These are phyloP conservation scores for Rosa lucieae DNA, from an alignment of 306 rosid species.

Conservation along the genomic window DNA sequence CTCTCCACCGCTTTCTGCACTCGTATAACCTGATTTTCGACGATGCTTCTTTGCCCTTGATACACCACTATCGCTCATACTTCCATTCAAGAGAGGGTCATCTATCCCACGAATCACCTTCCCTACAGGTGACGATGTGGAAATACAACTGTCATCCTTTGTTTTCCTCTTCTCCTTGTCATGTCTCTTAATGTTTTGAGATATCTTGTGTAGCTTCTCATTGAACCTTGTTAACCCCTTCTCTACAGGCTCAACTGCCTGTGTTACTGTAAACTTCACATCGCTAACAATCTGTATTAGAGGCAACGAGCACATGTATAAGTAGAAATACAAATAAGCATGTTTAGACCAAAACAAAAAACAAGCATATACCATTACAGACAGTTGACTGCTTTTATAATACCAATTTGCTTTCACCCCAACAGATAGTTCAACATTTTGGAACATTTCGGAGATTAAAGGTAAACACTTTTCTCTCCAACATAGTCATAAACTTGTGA, in stretches of 20 bases:
- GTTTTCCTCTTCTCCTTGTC: conserved; percentile 80
- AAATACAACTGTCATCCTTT: conserved; percentile 80
- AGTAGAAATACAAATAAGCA: not conserved
- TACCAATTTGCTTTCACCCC: not conserved
- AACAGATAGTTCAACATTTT: not conserved
- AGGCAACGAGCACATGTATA: conserved; percentile 20
- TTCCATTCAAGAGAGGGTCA: conserved; percentile 87
- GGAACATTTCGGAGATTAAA: not conserved
- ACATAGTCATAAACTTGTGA: not conserved
- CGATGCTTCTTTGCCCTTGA: conserved; percentile 78
- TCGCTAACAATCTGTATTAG: conserved; percentile 79
- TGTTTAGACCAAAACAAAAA: not conserved
- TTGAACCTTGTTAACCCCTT: conserved; percentile 88
- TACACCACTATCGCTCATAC: conserved; percentile 77
- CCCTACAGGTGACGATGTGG: conserved; percentile 47
- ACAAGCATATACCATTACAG: not conserved
- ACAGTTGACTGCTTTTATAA: not conserved
- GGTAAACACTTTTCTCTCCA: not conserved
- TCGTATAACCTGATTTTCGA: conserved; percentile 62
- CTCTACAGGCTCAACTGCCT: conserved; percentile 96
- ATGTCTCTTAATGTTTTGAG: conserved; percentile 82
- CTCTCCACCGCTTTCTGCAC: conserved; percentile 98
- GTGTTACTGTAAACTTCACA: conserved; percentile 87
- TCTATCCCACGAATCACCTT: conserved; percentile 94
- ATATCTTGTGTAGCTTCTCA: conserved; percentile 71